Evolutionary conservation across 1,139 yeast species (phyloP), one percentile per base, ranked within the genome.

Genomic region (Geotrichum restrictum): DNA sequence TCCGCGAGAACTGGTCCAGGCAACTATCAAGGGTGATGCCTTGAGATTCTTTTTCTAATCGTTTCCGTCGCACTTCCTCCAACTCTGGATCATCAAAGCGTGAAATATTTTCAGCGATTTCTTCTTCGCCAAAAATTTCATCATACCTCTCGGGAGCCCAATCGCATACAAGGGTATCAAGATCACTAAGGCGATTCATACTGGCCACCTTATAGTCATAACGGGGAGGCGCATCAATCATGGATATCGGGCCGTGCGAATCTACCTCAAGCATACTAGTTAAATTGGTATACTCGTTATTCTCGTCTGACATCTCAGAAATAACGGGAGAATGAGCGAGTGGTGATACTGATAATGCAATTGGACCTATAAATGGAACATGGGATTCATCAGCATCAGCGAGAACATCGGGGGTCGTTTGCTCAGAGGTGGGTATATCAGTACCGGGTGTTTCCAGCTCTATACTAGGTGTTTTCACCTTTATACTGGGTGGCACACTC

Each of bases 1-100:
- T 85, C 50, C 81, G 80, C 22, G 95, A 82, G 65, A 93, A 93
- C 56, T 82, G 67, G 38, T 78, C 79, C 47, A 93, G 69, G 64
- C 98, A 93, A 60, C 87, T 94, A 58, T 80, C 78, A 34, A 93
- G 73, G 0, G 85, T 77, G 14, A 88, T 77, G 0, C 60, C 62
- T 13, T 74, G 74, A n/a, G 79, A 72, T 51, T 75, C 76, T 24
- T 70, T 53, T 64, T 63, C 45, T 68, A 71, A 63, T 71, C 78
- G 53, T 70, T 74, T 41, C 69, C 75, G 53, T 78, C 81, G 50
- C 32, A 82, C 82, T 1, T 76, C 74, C 11, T 82, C 69, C 2
- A 66, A 63, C 1, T 74, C 77, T 0, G 83, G 80, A 14, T 74
- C 64, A 8, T 73, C 69, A 19, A 60, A 41, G 14, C 53, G 56